These are phyloP conservation scores for Anthracocystis walkeri DNA, from an alignment of 1,284 basidiomycete species.

Conservation along the genomic window DNA sequence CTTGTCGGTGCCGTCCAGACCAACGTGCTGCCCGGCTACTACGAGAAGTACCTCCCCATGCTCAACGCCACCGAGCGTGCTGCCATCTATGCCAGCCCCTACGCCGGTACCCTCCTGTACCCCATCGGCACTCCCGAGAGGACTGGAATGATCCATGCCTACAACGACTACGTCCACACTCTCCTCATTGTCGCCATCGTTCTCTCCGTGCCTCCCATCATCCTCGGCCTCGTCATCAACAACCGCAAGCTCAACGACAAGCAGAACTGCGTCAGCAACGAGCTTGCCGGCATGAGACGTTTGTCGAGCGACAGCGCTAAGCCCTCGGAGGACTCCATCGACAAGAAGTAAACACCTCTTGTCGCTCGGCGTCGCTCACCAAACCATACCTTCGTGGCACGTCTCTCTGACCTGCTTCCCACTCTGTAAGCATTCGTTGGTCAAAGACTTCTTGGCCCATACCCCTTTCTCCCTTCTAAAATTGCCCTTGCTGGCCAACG, in stretches of 20 bases:
- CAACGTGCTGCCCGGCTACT: constrained; percentile 47
- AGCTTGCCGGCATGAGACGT: constrained; percentile 58
- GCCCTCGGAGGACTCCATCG: constrained; percentile 20
- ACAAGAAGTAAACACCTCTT: constrained; percentile 21
- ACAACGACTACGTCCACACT: constrained; percentile 60
- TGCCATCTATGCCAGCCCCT: constrained; percentile 34
- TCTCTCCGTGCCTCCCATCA: constrained; percentile 57
- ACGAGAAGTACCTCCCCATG: constrained; percentile 48
- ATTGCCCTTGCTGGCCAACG: not conserved
- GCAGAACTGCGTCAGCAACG: constrained; percentile 67
- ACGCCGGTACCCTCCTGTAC: constrained; percentile 17
- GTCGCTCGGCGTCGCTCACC: not conserved
- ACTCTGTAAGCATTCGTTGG: not conserved
- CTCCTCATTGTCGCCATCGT: constrained; percentile 60
- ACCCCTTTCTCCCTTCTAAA: not conserved
- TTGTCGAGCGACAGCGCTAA: constrained; percentile 29
- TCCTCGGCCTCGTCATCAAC: constrained; percentile 53
- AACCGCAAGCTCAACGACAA: constrained; percentile 60
- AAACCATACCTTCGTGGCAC: not conserved
- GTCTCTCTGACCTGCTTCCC: not conserved
- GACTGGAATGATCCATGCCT: constrained; percentile 57
- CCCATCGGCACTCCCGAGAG: constrained; percentile 53
- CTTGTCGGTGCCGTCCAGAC: constrained; percentile 61
- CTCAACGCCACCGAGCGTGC: constrained; percentile 31
- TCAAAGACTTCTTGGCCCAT: not conserved